Percentiles rank a stretch among this genome's conserved stretches.
Evolutionary conservation across 2,329 filamentous ascomycete genomes (phyloP).

Genomic region (Fusarium metavorans): DNA sequence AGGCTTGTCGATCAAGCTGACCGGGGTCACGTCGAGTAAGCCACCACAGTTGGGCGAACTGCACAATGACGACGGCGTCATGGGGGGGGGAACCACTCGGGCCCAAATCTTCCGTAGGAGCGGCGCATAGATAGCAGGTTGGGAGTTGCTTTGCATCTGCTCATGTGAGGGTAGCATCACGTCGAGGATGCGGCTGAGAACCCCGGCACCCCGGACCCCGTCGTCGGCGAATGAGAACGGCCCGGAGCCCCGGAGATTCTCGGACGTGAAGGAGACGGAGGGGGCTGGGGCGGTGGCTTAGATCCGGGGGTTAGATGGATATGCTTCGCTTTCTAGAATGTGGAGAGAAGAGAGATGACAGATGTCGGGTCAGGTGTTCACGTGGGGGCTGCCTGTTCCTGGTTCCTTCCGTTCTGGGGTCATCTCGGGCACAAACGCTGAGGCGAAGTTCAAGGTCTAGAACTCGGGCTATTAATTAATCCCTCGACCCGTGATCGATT

Average conservation of each 20-base stretch:
- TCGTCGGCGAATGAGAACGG: constrained; percentile 34
- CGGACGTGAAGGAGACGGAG: constrained; percentile 23
- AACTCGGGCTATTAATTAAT: constrained; percentile 9
- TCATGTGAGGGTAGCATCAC: constrained; percentile 16
- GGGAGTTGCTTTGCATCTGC: not conserved
- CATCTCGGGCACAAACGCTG: constrained; percentile 32
- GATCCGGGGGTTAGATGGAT: constrained; percentile 23
- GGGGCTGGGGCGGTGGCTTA: constrained; percentile 38
- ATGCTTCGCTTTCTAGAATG: constrained; percentile 18
- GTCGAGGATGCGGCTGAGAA: constrained; percentile 9
- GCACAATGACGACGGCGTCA: constrained; percentile 14
- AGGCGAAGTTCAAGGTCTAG: constrained; percentile 21
- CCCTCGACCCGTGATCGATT: not conserved
- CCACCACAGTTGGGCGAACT: not conserved
- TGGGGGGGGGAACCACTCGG: constrained; percentile 1
- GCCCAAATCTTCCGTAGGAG: not conserved
- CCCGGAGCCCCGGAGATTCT: constrained; percentile 15
- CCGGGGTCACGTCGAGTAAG: constrained; percentile 1
- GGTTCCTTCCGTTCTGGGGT: constrained; percentile 33
- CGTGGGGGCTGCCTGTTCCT: not conserved
- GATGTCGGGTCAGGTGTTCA: not conserved
- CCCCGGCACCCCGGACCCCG: constrained; percentile 7
- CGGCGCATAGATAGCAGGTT: not conserved
- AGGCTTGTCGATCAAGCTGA: not conserved
- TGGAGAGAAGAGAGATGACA: constrained; percentile 2